Conservation (phyloP, 208 protist species). For the Vickermania ingenoplastis region DNA sequence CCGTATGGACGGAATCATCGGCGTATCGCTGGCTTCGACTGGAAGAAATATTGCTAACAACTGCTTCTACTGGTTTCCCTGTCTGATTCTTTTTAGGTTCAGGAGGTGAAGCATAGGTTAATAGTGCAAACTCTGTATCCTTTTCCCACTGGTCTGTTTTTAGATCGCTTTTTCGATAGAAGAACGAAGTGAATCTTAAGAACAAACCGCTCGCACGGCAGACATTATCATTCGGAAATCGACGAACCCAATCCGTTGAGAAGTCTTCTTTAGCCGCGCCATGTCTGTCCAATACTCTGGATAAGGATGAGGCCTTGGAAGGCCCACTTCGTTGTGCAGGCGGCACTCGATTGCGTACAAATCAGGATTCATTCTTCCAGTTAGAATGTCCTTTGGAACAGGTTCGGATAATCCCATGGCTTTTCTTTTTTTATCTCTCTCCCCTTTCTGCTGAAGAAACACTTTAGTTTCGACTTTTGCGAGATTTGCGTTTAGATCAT, state of each 20-base stretch:
- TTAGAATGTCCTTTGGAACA: slow-evolving; percentile 44
- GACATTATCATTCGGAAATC: slow-evolving; percentile 19
- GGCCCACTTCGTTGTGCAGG: slow-evolving; percentile 65
- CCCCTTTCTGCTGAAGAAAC: slow-evolving; percentile 45
- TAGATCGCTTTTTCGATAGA: no score
- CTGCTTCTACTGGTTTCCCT: no score
- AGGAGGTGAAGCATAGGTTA: no score
- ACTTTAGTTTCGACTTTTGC: slow-evolving; percentile 79
- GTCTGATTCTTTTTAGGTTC: no score
- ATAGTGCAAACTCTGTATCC: no score
- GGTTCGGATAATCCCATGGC: slow-evolving; percentile 17
- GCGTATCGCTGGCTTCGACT: no score
- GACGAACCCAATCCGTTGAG: slow-evolving; percentile 65
- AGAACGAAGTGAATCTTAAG: no score
- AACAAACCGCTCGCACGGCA: no score
- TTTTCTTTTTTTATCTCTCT: slow-evolving; percentile 21
- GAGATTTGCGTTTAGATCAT: slow-evolving; percentile 69
- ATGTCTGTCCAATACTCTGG: slow-evolving; percentile 24
- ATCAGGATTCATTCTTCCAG: slow-evolving; percentile 64
- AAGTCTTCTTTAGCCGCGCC: slow-evolving; percentile 2
- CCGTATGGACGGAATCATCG: no score
- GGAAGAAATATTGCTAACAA: no score
- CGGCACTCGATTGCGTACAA: slow-evolving; percentile 78
- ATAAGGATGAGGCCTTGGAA: slow-evolving; percentile 59
- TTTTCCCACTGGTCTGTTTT: no score